Conservation (phyloP, 768 basidiomycete genomes). For the Lentinus brumalis region DNA sequence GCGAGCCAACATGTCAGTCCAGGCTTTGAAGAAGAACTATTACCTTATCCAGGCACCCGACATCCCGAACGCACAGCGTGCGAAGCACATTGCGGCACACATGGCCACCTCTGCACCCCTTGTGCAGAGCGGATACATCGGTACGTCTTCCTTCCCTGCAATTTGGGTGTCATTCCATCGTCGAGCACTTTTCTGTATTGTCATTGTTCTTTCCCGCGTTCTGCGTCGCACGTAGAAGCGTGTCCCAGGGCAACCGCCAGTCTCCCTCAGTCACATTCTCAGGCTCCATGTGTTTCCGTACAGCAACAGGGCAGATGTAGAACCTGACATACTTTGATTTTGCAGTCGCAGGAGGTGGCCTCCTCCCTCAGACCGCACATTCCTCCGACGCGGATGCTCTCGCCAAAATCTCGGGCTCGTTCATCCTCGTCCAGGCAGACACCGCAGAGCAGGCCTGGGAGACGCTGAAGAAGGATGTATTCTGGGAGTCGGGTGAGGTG, state of each 20-base stretch:
- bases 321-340: neutral
- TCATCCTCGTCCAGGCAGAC: constrained; percentile 3
- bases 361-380: neutral
- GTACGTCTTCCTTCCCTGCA: neutral
- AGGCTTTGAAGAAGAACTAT: neutral
- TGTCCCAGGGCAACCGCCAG: too few relatives aligned
- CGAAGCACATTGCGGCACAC: neutral
- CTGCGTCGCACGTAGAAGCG: too few relatives aligned
- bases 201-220: too few relatives aligned
- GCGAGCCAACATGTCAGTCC: neutral
- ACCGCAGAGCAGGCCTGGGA: constrained; percentile 4
- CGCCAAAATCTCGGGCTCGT: constrained; percentile 2
- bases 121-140: neutral
- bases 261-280: too few relatives aligned
- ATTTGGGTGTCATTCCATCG: neutral
- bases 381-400: constrained; percentile 5
- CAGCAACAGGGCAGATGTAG: too few relatives aligned
- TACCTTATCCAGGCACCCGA: constrained; percentile 1
- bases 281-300: too few relatives aligned
- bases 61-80: constrained; percentile 10
- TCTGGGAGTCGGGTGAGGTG: constrained; percentile 11
- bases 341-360: neutral
- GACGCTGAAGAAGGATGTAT: constrained; percentile 4
- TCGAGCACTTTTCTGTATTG: neutral
- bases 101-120: neutral